A percentile compares a stretch with the other conserved stretches of the same genome.
These are phyloP conservation scores for Blastocystis sp. DNA, from an alignment of 352 stramenopile genomes.

Conservation along the genomic window DNA sequence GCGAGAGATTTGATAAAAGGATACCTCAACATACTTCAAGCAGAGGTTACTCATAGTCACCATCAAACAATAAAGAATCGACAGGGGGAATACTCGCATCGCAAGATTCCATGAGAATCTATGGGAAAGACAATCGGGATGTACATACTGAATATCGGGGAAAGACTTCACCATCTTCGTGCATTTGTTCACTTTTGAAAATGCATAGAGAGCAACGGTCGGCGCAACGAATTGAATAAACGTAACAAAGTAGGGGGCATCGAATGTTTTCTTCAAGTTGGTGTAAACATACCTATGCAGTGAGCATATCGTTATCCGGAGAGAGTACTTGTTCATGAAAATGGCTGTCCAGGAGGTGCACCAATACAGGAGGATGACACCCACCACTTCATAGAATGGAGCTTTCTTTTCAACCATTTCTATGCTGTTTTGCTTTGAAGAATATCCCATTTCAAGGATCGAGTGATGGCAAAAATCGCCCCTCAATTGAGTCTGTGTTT, in stretches of 20 bases:
- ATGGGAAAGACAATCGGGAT: not conserved
- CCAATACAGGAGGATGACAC: conserved; percentile 15
- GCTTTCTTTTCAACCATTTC: conserved; percentile 18
- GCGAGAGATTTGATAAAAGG: conserved; percentile 65
- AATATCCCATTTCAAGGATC: not conserved
- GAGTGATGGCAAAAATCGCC: not conserved
- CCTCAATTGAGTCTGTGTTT: no score
- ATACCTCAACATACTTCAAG: conserved; percentile 67
- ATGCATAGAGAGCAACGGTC: conserved; percentile 2
- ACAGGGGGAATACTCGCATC: conserved; percentile 39
- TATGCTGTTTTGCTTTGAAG: not conserved
- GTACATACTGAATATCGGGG: conserved; percentile 32
- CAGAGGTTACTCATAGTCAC: conserved; percentile 66
- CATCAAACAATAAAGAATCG: conserved; percentile 46
- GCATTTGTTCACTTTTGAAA: conserved; percentile 12
- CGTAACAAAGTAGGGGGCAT: conserved; percentile 44
- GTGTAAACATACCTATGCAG: conserved; percentile 58
- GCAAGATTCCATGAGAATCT: conserved; percentile 23
- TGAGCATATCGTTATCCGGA: not conserved
- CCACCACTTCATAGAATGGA: conserved; percentile 27
- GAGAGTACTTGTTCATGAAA: conserved; percentile 54
- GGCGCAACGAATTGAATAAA: conserved; percentile 43
- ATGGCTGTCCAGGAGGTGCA: conserved; percentile 39
- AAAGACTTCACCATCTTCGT: conserved; percentile 18
- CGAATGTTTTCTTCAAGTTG: conserved; percentile 39